A percentile compares a stretch with the other conserved stretches of the same genome.
Evolutionary conservation across 441 rosid species (phyloP).

Genomic region (Populus trichocarpa): DNA sequence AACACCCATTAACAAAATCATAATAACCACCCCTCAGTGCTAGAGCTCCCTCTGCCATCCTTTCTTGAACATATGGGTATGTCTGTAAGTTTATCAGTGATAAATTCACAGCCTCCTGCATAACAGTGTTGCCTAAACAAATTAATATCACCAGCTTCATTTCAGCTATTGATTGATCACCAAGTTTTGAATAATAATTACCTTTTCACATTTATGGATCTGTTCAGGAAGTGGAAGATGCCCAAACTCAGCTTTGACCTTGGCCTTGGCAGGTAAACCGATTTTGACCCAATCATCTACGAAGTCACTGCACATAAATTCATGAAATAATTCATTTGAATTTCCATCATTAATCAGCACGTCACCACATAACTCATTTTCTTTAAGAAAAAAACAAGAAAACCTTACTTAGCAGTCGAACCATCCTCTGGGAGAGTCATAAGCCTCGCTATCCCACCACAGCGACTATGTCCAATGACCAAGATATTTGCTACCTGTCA

Average conservation of each 20-base stretch:
- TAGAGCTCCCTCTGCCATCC: slow-evolving; percentile 36
- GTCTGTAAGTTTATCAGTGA: slow-evolving; percentile 55
- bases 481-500: slow-evolving; percentile 32
- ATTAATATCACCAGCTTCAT: too few species aligned
- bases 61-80: slow-evolving; percentile 61
- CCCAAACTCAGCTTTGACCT: slow-evolving; percentile 44
- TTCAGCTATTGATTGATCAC: not conserved
- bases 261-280: slow-evolving; percentile 59
- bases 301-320: slow-evolving; percentile 50
- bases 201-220: slow-evolving; percentile 56
- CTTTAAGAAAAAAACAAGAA: too few species aligned
- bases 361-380: too few species aligned
- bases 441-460: slow-evolving; percentile 39
- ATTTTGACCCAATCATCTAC: slow-evolving; percentile 80
- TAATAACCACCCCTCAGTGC: slow-evolving; percentile 62
- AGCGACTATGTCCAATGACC: slow-evolving; percentile 37
- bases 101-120: slow-evolving; percentile 51
- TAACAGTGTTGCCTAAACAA: not conserved
- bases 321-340: not conserved
- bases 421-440: slow-evolving; percentile 43
- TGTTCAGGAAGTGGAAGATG: slow-evolving; percentile 36
- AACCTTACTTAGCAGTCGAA: slow-evolving; percentile 40
- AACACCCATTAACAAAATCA: slow-evolving; percentile 50
- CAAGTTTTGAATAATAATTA: too few species aligned
- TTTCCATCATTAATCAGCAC: too few species aligned